Evolutionary conservation across 2,329 filamentous ascomycete species (phyloP).

Genomic region (Trichoderma oligosporum): DNA sequence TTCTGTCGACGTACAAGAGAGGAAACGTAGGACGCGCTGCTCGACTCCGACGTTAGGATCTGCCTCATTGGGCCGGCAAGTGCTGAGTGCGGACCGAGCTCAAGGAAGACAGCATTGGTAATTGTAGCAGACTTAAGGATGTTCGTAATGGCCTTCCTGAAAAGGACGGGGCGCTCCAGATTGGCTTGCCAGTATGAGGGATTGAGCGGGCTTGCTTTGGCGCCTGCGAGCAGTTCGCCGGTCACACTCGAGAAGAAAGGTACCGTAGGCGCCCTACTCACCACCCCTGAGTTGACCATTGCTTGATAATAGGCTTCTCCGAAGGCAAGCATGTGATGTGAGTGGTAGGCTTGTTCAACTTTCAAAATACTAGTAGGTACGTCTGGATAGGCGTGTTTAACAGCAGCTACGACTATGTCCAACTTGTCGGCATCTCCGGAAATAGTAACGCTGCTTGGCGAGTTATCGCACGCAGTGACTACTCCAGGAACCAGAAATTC

Average conservation of each 20-base stretch:
- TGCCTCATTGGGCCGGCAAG: conserved; percentile 24
- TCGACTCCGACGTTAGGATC: background rate
- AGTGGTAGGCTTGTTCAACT: conserved; percentile 29
- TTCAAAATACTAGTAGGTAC: background rate
- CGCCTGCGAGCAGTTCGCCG: background rate
- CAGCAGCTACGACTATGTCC: background rate
- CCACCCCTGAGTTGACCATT: background rate
- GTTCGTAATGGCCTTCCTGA: background rate
- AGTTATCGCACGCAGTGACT: conserved; percentile 26
- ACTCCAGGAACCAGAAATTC: conserved; percentile 20
- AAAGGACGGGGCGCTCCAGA: background rate
- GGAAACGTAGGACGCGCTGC: conserved; percentile 5
- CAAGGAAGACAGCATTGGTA: conserved; percentile 19
- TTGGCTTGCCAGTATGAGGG: background rate
- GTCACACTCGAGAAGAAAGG: conserved; percentile 17
- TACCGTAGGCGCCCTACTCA: background rate
- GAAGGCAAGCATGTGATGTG: conserved; percentile 22
- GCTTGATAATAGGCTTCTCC: background rate
- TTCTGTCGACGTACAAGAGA: conserved; percentile 17
- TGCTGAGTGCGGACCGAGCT: conserved; percentile 26
- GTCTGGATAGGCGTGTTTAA: background rate
- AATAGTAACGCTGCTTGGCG: conserved; percentile 23
- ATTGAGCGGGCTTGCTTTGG: background rate
- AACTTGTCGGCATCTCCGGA: conserved; percentile 24
- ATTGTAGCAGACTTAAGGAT: background rate